Base-by-base conservation (phyloP, 75 land plant genomes). In the Ceratopteris richardii region DNA sequence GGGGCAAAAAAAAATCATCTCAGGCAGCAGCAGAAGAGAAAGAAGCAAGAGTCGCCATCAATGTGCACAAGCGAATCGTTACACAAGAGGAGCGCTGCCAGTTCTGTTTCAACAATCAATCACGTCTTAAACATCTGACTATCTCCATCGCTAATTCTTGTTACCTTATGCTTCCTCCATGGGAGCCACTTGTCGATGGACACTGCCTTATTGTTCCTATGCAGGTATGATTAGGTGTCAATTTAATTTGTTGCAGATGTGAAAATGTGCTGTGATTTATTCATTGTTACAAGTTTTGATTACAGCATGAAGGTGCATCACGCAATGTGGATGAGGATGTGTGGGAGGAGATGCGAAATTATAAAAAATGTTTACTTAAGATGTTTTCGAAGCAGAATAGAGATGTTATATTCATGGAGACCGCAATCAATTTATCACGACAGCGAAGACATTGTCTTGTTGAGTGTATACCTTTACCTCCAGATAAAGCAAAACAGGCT, bases 331-430 rank as follows among this genome's bases (percentile, higher is more conserved):
- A 94, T 66, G 77, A 83, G 26, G 70, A 74, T 75, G 84, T 83
- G 33, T 94, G 90, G 96, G 88, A 89, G 55, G 98, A 94, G 69
- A 63, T 94, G 22, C 87, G 96, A 9, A 94, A 94, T 69, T 94
- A 86, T 81, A 94, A 94, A 66, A 94, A 94, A 54, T 94, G 98
- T 66, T 75, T 94, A 4, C 71, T 94, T 5, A 76, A 61, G 79
- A 94, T 94, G 98, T 94, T 89, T 71, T 72, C 65, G 23, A 70
- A 63, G 40, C 83, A 89, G 62, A 84, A 81, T 12, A 89, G 83
- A 60, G 90, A 86, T 56, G 79, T 85, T 1, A 51, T 94, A 18
- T 94, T 94, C 56, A 63, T 89, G 23, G 96, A 94, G 63, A 94
- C 96, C 18, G 96, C 80, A 18, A 75, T 83, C 71, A 75, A 74